Percentiles rank a stretch among this genome's conserved stretches.
These are phyloP conservation scores for Pleodorina starrii DNA, from an alignment of 139 green algal species.

Conservation along the genomic window DNA sequence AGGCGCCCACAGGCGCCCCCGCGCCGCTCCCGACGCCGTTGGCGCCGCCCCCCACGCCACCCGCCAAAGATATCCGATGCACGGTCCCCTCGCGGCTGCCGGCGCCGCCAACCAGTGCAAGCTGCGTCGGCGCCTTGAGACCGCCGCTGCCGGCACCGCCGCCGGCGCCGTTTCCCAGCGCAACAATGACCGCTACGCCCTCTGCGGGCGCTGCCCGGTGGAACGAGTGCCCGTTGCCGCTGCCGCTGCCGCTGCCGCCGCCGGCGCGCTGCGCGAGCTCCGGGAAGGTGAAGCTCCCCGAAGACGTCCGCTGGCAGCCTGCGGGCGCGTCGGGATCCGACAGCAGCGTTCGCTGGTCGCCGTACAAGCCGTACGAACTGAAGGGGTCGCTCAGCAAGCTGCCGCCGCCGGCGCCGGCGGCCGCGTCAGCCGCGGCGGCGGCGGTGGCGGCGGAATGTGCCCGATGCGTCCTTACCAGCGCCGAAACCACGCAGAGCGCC, in stretches of 20 bases:
- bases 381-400: conserved; percentile 9
- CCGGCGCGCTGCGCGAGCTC: background rate
- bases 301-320: background rate
- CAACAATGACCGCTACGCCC: background rate
- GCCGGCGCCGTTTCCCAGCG: no score
- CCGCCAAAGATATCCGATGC: no score
- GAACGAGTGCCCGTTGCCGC: no score
- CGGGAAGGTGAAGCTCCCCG: conserved; percentile 22
- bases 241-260: background rate
- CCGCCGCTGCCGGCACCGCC: background rate
- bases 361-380: conserved; percentile 8
- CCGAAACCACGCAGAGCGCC: background rate
- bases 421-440: background rate
- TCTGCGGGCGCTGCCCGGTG: background rate
- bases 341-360: background rate
- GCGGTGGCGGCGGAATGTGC: background rate
- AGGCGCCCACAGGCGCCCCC: no score
- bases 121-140: no score
- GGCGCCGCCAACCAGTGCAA: background rate
- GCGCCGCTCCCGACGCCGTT: no score
- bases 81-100: no score
- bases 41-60: no score
- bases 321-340: conserved; percentile 6
- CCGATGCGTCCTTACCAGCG: conserved; percentile 38
- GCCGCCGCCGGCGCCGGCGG: background rate